Evolutionary conservation across 2,329 filamentous ascomycete species (phyloP).

Genomic region (Talaromyces sp.): DNA sequence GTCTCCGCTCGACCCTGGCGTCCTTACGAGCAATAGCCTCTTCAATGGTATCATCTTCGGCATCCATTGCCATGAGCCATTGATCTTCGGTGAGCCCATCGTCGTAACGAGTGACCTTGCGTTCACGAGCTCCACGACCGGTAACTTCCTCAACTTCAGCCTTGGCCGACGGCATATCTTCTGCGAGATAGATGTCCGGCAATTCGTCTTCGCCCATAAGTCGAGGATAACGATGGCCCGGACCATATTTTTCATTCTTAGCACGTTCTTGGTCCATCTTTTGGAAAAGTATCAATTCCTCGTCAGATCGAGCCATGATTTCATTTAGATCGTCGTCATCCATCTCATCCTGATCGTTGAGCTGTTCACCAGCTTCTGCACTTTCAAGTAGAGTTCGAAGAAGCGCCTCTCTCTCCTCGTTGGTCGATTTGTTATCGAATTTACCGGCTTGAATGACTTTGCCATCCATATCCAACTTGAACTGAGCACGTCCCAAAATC

Average conservation of each 20-base stretch:
- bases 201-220: slow-evolving; percentile 84
- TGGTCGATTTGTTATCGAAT: slow-evolving; percentile 98
- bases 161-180: slow-evolving; percentile 69
- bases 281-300: slow-evolving; percentile 75
- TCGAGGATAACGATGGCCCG: slow-evolving; percentile 64
- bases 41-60: slow-evolving; percentile 91
- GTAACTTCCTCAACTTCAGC: slow-evolving; percentile 75
- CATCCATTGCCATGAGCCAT: slow-evolving; percentile 96
- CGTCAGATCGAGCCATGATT: slow-evolving; percentile 82
- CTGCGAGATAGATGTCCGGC: slow-evolving; percentile 88
- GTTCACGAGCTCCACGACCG: slow-evolving; percentile 90
- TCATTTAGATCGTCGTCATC: slow-evolving; percentile 96
- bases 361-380: slow-evolving; percentile 62
- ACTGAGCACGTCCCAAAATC: slow-evolving; percentile 93
- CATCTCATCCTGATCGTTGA: slow-evolving; percentile 93
- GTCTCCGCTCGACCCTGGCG: slow-evolving; percentile 75
- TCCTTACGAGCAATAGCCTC: slow-evolving; percentile 88
- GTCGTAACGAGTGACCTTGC: slow-evolving; percentile 91
- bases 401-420: slow-evolving; percentile 97
- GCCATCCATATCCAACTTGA: slow-evolving; percentile 98
- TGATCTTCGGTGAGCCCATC: slow-evolving; percentile 98
- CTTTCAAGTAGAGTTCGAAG: slow-evolving; percentile 88
- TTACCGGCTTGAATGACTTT: slow-evolving; percentile 99
- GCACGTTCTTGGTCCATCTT: slow-evolving; percentile 74
- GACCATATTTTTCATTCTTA: slow-evolving; percentile 68